A percentile compares a stretch with the other conserved stretches of the same genome.
Evolutionary conservation across 2,329 filamentous ascomycete genomes (phyloP).

Genomic region (Colletotrichum phormii): DNA sequence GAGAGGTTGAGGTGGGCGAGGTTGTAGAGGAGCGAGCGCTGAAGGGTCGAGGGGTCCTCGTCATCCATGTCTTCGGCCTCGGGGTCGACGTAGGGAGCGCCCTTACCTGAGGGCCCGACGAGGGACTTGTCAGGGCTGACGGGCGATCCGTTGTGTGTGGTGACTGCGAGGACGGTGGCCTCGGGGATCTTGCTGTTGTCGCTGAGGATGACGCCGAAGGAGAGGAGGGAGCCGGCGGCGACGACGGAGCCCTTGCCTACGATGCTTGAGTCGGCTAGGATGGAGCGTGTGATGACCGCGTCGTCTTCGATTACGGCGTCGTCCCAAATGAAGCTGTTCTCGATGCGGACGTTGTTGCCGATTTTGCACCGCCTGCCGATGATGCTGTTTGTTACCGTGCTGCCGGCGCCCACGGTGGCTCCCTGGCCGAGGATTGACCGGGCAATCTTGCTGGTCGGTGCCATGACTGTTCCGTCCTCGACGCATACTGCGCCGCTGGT

Average conservation of each 20-base stretch:
- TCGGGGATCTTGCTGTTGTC: conserved; percentile 64
- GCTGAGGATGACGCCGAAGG: conserved; percentile 79
- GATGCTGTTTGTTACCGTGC: conserved; percentile 78
- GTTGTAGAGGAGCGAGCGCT: conserved; percentile 67
- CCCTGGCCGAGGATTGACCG: conserved; percentile 82
- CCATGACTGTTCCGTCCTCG: conserved; percentile 81
- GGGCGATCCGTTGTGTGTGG: conserved; percentile 51
- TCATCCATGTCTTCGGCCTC: conserved; percentile 63
- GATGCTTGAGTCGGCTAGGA: conserved; percentile 79
- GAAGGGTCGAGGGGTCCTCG: conserved; percentile 62
- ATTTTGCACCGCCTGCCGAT: conserved; percentile 89
- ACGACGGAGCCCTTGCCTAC: conserved; percentile 79
- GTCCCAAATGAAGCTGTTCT: conserved; percentile 90
- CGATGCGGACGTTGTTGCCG: conserved; percentile 83
- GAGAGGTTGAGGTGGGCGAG: conserved; percentile 65
- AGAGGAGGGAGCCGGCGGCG: conserved; percentile 80
- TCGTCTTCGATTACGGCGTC: conserved; percentile 82
- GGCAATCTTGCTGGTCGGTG: conserved; percentile 76
- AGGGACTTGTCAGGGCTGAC: conserved; percentile 55
- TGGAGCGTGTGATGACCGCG: conserved; percentile 74
- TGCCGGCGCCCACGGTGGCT: conserved; percentile 80
- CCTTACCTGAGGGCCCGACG: conserved; percentile 63
- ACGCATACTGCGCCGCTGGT: conserved; percentile 78
- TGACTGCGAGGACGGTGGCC: conserved; percentile 47
- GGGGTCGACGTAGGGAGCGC: conserved; percentile 58